Percentiles rank a stretch among this genome's conserved stretches.
These are phyloP conservation scores for Talaromyces sp. DNA, from an alignment of 2,329 filamentous ascomycete genomes.

Conservation along the genomic window DNA sequence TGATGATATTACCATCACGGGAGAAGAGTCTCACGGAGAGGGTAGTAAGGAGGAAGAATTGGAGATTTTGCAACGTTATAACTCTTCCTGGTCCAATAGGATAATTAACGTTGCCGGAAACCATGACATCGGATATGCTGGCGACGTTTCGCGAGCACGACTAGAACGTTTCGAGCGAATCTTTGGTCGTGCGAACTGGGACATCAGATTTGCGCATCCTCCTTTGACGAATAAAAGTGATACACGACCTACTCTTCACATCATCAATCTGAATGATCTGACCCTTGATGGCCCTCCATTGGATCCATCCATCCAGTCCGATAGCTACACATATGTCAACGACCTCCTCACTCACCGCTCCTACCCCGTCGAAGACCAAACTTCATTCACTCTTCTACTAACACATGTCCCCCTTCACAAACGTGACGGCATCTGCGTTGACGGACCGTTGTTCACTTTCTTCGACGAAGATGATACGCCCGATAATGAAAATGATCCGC, in stretches of 20 bases:
- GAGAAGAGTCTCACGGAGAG: constrained; percentile 18
- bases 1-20: constrained; percentile 40
- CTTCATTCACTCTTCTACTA: constrained; percentile 74
- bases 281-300: constrained; percentile 83
- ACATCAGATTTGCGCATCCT: constrained; percentile 67
- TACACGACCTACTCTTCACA: constrained; percentile 61
- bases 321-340: constrained; percentile 71
- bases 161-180: constrained; percentile 75
- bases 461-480: constrained; percentile 60
- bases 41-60: constrained; percentile 29
- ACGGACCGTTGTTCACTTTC: constrained; percentile 79
- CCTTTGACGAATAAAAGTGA: constrained; percentile 23
- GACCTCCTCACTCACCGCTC: constrained; percentile 56
- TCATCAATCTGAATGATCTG: constrained; percentile 87
- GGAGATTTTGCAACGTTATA: constrained; percentile 44
- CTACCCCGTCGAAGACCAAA: constrained; percentile 58
- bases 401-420: constrained; percentile 94
- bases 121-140: constrained; percentile 94
- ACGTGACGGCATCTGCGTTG: constrained; percentile 73
- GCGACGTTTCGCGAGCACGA: constrained; percentile 74
- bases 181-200: constrained; percentile 90
- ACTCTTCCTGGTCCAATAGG: constrained; percentile 63
- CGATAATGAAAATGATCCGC: constrained; percentile 49
- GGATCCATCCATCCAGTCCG: constrained; percentile 63
- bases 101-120: constrained; percentile 92